These are phyloP conservation scores for Cladosporium sp. DNA, from an alignment of 2,329 filamentous ascomycete genomes.

Conservation along the genomic window DNA sequence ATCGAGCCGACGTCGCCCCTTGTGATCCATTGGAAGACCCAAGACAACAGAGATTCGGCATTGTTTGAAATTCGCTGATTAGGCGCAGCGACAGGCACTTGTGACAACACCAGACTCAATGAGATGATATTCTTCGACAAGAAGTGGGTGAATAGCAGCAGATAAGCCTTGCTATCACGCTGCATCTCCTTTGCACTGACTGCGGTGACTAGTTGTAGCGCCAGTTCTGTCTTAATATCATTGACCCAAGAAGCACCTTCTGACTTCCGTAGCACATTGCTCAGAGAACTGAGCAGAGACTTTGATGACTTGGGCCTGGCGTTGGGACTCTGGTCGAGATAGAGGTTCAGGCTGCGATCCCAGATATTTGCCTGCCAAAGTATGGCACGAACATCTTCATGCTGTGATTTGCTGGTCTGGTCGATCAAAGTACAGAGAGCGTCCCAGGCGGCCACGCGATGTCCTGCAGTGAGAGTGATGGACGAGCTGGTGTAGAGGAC, in stretches of 20 bases:
- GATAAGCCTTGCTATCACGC: slow-evolving; percentile 62
- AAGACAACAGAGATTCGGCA: slow-evolving; percentile 20
- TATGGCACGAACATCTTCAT: slow-evolving; percentile 31
- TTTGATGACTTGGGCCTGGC: slow-evolving; percentile 50
- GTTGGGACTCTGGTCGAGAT: slow-evolving; percentile 44
- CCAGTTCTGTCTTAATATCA: slow-evolving; percentile 21
- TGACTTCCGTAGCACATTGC: slow-evolving; percentile 37
- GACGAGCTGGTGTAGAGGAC: slow-evolving; percentile 26
- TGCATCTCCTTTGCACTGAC: slow-evolving; percentile 16
- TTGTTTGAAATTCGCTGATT: background rate
- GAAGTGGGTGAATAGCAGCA: slow-evolving; percentile 67
- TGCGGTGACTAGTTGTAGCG: slow-evolving; percentile 28
- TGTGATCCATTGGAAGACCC: slow-evolving; percentile 36
- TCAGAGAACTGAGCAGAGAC: slow-evolving; percentile 46
- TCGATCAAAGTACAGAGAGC: slow-evolving; percentile 48
- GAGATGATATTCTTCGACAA: slow-evolving; percentile 60
- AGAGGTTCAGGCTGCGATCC: slow-evolving; percentile 42
- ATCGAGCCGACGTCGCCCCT: slow-evolving; percentile 37
- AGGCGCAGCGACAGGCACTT: background rate
- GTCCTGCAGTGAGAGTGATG: slow-evolving; percentile 32
- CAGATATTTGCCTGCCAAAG: slow-evolving; percentile 42
- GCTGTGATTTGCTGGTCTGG: slow-evolving; percentile 37
- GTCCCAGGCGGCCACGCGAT: slow-evolving; percentile 50
- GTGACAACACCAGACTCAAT: slow-evolving; percentile 22
- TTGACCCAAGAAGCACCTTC: slow-evolving; percentile 5